Base-by-base conservation (phyloP, 176 grass and related monocot genomes). In the Rhipidocladum racemiflorum region DNA sequence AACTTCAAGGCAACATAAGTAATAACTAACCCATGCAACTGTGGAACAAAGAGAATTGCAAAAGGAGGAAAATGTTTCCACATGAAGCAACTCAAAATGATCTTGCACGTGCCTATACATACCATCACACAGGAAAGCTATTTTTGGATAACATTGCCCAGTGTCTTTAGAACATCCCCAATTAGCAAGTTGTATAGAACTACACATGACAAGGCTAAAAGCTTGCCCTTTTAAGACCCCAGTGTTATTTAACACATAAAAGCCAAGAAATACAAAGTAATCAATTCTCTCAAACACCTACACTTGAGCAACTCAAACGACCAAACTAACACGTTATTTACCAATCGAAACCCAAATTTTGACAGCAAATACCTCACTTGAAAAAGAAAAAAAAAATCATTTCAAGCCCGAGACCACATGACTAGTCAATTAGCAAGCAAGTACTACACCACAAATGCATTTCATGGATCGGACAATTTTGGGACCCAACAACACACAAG, bases 91-190 rank as follows among this genome's bases (percentile, higher is more conserved):
- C 40, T n/a, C 21, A 77, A 66, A 48, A 62, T 50, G 68, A 65
- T 71, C 61, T n/a, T 72, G 38, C 39, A 53, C 40, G 68, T 83
- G 79, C 24, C 79, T 74, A 83, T 14, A 43, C 38, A 73, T 74
- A 78, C 6, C 1, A 60, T 72, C 59, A 61, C 6, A 83, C 17
- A 11, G 24, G 18, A 77, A 67, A 68, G 30, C 23, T 78, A 86
- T 27, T 57, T 78, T 48, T 51, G 18, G 78, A 16, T 28, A 81
- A 29, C 48, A 73, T 68, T 77, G 78, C 60, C 6, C 11, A 28
- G 67, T 42, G 71, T 54, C 53, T 81, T 74, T 63, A 65, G n/a
- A 38, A 81, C 57, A 36, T 60, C 30, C 65, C 0, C 15, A 57
- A 40, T 57, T 20, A 63, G 46, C 18, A 77, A 76, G 48, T 30